Evolutionary conservation across 352 stramenopile genomes (phyloP).

Genomic region (Poterioochromonas sp.): DNA sequence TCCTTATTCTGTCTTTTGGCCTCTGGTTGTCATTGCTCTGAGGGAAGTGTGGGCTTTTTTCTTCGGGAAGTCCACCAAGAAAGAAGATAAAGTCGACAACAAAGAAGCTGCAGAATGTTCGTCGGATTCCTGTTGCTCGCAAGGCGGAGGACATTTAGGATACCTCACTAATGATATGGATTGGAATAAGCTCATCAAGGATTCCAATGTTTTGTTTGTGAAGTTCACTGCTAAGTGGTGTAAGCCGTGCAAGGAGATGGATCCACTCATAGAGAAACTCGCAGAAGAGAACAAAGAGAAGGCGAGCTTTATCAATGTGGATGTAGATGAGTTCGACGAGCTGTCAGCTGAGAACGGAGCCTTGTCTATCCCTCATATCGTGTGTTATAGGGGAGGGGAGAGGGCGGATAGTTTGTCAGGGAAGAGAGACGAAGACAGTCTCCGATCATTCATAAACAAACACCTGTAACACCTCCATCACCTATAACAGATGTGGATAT

Average conservation of each 20-base stretch:
- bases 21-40: not conserved
- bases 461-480: too few relatives aligned
- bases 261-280: slow-evolving; percentile 26
- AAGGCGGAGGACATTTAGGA: not conserved
- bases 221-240: slow-evolving; percentile 39
- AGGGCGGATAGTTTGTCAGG: not conserved
- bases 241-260: slow-evolving; percentile 34
- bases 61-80: not conserved
- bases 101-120: not conserved
- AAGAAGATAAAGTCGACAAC: not conserved
- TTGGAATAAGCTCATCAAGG: not conserved
- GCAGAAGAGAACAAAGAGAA: not conserved
- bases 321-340: slow-evolving; percentile 16
- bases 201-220: slow-evolving; percentile 23
- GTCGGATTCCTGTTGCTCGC: not conserved
- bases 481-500: too few relatives aligned
- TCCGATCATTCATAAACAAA: too few relatives aligned
- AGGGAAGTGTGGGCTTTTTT: not conserved
- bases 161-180: not conserved
- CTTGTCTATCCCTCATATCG: not conserved
- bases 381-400: not conserved
- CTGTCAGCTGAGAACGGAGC: not conserved
- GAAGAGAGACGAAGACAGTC: slow-evolving; percentile 25
- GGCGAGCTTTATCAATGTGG: not conserved
- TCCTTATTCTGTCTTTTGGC: not conserved